phyloP scores from a whole-genome alignment of 202 grass and related monocot species.

The Setaria viridis region DNA sequence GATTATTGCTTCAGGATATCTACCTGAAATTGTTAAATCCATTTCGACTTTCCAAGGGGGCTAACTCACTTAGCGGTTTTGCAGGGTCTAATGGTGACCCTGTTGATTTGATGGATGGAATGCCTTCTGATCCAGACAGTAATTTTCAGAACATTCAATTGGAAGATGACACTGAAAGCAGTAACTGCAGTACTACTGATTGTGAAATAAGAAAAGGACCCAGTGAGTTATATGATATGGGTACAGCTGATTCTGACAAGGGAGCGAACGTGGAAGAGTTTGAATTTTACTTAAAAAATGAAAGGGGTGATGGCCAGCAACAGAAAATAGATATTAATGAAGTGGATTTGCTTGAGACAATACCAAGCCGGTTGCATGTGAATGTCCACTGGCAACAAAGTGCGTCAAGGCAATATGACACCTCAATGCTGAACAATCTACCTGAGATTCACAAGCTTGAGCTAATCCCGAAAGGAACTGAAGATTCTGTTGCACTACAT shows the following conservation, averaged over 20 bases:
- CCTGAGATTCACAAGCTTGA: constrained; percentile 83
- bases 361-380: constrained; percentile 63
- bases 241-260: constrained; percentile 41
- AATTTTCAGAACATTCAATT: constrained; percentile 27
- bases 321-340: constrained; percentile 74
- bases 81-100: constrained; percentile 47
- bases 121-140: constrained; percentile 30
- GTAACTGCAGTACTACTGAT: constrained; percentile 21
- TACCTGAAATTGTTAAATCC: constrained; percentile 81
- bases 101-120: constrained; percentile 43
- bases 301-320: constrained; percentile 48
- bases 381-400: constrained; percentile 71
- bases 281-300: constrained; percentile 70
- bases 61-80: constrained; percentile 49
- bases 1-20: constrained; percentile 57
- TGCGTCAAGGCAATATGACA: constrained; percentile 63
- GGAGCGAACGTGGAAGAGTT: constrained; percentile 43
- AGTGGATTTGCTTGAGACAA: constrained; percentile 38
- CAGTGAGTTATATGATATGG: constrained; percentile 41
- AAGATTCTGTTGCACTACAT: constrained; percentile 78
- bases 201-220: constrained; percentile 41
- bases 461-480: constrained; percentile 64
- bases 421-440: constrained; percentile 75
- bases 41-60: constrained; percentile 53
- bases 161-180: constrained; percentile 46